Percentiles rank a stretch among this genome's conserved stretches.
These are phyloP conservation scores for Cytospora paraplurivora DNA, from an alignment of 2,329 filamentous ascomycete genomes.

Conservation along the genomic window DNA sequence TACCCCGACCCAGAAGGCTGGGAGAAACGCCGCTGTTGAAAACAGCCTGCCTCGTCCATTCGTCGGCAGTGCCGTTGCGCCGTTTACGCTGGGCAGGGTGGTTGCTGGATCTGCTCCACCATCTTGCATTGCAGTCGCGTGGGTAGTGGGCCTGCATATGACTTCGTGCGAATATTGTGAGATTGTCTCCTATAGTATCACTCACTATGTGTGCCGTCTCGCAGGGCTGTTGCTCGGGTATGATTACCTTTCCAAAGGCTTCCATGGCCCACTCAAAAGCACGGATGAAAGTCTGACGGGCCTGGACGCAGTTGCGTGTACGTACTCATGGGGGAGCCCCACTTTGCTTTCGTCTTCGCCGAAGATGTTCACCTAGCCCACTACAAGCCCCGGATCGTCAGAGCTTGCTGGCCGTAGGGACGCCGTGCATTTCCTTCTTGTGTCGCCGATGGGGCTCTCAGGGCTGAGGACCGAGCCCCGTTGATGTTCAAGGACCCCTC, in stretches of 20 bases:
- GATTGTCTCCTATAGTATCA: conserved; percentile 7
- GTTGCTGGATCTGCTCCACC: conserved; percentile 12
- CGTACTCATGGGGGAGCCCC: conserved; percentile 16
- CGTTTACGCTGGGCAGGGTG: conserved; percentile 9
- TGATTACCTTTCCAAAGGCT: conserved; percentile 17
- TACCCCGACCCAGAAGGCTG: not conserved
- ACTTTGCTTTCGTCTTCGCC: conserved; percentile 26
- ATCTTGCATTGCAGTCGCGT: conserved; percentile 25
- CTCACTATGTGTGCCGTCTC: no score
- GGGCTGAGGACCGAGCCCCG: conserved; percentile 12
- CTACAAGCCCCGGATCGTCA: conserved; percentile 13
- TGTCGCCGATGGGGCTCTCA: conserved; percentile 17
- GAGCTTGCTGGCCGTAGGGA: conserved; percentile 13
- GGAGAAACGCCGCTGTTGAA: not conserved
- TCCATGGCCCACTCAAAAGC: conserved; percentile 18
- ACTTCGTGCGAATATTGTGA: conserved; percentile 22
- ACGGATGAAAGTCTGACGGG: conserved; percentile 13
- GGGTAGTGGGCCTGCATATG: conserved; percentile 23
- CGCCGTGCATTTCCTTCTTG: conserved; percentile 16
- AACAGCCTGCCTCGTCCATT: conserved; percentile 2
- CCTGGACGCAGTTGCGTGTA: conserved; percentile 5
- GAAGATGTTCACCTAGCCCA: conserved; percentile 18
- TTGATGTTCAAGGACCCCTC: not conserved
- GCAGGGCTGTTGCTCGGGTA: conserved; percentile 8
- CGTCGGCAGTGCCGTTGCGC: conserved; percentile 20